Conservation (phyloP, 2,329 filamentous ascomycete genomes). For the Tricladium varicosporioides region DNA sequence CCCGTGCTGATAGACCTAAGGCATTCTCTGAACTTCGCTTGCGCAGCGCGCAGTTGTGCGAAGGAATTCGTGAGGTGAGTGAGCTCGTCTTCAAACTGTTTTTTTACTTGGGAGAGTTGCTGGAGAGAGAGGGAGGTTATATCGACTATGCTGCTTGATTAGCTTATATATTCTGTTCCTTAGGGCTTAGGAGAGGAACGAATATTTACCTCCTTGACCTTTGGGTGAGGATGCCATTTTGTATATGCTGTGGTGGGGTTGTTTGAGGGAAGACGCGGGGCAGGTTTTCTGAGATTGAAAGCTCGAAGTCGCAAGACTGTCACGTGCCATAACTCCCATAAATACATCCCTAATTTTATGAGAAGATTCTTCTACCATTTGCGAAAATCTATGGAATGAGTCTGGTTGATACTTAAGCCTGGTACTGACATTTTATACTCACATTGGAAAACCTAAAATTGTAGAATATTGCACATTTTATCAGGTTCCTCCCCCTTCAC, state of each 20-base stretch:
- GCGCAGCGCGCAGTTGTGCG: constrained; percentile 83
- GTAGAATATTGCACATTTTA: too few species aligned
- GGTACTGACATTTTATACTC: too few species aligned
- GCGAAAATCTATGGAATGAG: too few species aligned
- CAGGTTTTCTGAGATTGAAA: too few species aligned
- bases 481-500: too few species aligned
- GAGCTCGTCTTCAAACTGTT: constrained; percentile 93
- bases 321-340: too few species aligned
- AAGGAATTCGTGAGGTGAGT: constrained; percentile 92
- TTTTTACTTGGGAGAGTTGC: constrained; percentile 89
- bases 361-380: too few species aligned
- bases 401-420: too few species aligned
- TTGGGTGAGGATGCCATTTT: constrained; percentile 13
- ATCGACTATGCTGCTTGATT: constrained; percentile 47
- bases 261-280: too few species aligned
- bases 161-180: neutral
- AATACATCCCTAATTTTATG: too few species aligned
- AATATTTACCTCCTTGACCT: constrained; percentile 15
- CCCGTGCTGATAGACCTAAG: constrained; percentile 70
- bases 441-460: too few species aligned
- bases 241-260: neutral
- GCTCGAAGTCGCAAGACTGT: too few species aligned
- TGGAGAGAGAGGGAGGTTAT: constrained; percentile 76
- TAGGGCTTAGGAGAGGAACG: neutral
- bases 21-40: constrained; percentile 90